Evolutionary conservation across 768 basidiomycete species (phyloP), one percentile per base, ranked within the genome.

Genomic region (Boletus rex-veris): DNA sequence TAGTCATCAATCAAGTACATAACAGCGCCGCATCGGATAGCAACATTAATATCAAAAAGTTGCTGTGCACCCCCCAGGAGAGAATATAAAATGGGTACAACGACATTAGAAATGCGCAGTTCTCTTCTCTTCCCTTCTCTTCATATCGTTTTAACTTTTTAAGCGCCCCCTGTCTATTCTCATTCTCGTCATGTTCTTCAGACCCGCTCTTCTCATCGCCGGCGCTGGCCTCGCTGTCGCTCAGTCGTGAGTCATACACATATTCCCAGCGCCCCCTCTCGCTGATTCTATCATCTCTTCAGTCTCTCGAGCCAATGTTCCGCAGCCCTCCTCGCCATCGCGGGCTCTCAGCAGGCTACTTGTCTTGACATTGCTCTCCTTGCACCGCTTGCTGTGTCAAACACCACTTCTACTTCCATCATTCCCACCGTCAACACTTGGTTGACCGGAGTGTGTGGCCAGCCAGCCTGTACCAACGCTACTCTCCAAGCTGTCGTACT

Each of bases 391-490:
- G 62, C 54, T 5, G 5, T 67, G 21, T 54, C 58, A 3, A 64
- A 66, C 37, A 61, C 68, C 4, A 57, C 47, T 30, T 59, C 52
- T 21, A 63, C 68, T 12, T 77, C 76, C 0, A 38, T 78, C 48
- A 61, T 78, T 33, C 57, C 67, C 2, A 69, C 81, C 12, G 59
- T 89, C 51, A 73, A 85, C 68, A 76, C 48, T 38, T 91, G 88
- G 88, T 68, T 88, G 45, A 74, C 69, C 0, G 79, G 78, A 44
- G 36, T 86, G 48, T 88, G 87, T 64, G 58, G 75, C 16, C 70
- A 72, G 43, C 70, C 70, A 4, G 65, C 80, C 9, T 89, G 88
- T 65, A 79, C 74, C 59, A 86, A 90, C 55, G 70, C 69, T 18
- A 83, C 85, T 0, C 74, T 91, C 10, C 68, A 83, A 18, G 62